These are phyloP conservation scores for Nicotiana sylvestris DNA, from an alignment of 257 asterid genomes.

Conservation along the genomic window DNA sequence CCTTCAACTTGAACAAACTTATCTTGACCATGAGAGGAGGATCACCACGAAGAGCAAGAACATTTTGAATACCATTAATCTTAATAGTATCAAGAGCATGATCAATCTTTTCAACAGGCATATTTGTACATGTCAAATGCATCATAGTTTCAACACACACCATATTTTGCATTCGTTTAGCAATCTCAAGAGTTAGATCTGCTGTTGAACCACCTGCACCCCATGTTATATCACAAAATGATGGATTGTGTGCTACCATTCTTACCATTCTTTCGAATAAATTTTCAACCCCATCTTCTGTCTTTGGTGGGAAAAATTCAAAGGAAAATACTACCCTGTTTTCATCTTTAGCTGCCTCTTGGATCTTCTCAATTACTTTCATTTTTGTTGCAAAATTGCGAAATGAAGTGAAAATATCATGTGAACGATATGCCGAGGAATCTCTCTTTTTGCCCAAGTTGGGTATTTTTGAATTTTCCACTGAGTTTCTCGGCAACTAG, in stretches of 20 bases:
- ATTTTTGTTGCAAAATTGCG: conserved; percentile 19
- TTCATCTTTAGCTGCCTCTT: conserved; percentile 29
- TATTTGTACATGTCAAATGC: conserved; percentile 97
- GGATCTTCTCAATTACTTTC: conserved; percentile 96
- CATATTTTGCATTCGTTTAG: conserved; percentile 96
- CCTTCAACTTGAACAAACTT: conserved; percentile 97
- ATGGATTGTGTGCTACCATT: conserved; percentile 49
- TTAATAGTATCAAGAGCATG: conserved; percentile 76
- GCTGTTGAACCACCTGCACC: conserved; percentile 99
- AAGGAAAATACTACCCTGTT: conserved; percentile 74
- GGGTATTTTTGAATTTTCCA: no score
- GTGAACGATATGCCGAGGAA: no score
- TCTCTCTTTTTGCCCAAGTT: no score
- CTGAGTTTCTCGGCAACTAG: no score
- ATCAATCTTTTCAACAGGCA: conserved; percentile 97
- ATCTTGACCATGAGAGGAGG: conserved; percentile 97
- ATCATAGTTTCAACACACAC: conserved; percentile 98
- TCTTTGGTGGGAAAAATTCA: conserved; percentile 97
- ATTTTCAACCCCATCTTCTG: conserved; percentile 95
- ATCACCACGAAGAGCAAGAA: conserved; percentile 92
- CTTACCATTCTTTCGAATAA: conserved; percentile 88
- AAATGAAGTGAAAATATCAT: no score
- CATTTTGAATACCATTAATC: conserved; percentile 84
- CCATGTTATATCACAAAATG: conserved; percentile 96
- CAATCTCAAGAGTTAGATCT: conserved; percentile 93